Base-by-base conservation (phyloP, 2,329 filamentous ascomycete genomes). In the Aspergillus transmontanensis region DNA sequence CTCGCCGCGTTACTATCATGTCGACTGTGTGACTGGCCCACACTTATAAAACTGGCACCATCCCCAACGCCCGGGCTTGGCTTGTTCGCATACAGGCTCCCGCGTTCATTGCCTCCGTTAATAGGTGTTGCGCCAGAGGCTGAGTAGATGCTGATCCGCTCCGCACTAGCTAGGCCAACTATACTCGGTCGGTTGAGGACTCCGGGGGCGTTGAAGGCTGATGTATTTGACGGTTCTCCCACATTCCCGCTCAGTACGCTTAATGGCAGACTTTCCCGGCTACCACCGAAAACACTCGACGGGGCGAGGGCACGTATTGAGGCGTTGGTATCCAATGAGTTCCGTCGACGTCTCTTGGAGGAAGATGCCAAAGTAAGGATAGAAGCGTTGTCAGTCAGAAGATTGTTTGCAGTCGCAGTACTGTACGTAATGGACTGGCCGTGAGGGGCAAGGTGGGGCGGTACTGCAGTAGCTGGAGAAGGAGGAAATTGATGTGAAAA, bases 1-100 rank as follows among this genome's bases (percentile, higher is more conserved):
- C 91, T 94, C 30, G 91, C 90, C 65, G 84, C 90, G 60, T 94
- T 87, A 77, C 93, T 96, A 75, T 96, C 93, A 57, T 92, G 90
- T 65, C 92, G 86, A 2, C 86, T 87, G 75, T 97, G 94, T 0
- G 92, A 91, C 3, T 92, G 76, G 1, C 90, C 80, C 0, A 91
- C 92, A 75, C 92, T 96, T 59, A 92, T 86, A 34, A 96, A 82
- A 72, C 93, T 96, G 11, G 89, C 88, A 1, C 87, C 91, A 68
- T 96, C 92, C 6, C 85, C 87, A 54, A 75, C 73, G 23, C 73
- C 77, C 65, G 71, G 53, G 54, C 59, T 68, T 57, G 83, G 82
- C 71, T 82, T 86, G 63, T 87, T 87, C 32, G 90, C 87, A 72
- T 96, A 94, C 66, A 90, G 86, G 77, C 92, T 96, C 75, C 90